phyloP scores from a whole-genome alignment of 202 grass and related monocot genomes.

The Zoysia matrella region DNA sequence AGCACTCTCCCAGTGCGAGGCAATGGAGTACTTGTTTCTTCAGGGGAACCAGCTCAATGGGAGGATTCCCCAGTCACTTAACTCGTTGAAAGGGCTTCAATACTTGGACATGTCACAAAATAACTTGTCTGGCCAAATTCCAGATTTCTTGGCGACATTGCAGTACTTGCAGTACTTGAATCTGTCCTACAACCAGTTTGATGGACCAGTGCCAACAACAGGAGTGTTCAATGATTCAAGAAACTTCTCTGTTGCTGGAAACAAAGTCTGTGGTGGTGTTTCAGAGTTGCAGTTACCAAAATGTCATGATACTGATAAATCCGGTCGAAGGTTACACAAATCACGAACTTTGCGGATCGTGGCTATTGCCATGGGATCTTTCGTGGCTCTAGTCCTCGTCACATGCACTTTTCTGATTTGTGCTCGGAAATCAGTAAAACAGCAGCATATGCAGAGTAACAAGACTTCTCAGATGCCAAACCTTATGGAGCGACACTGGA shows the following conservation, averaged over 20 bases:
- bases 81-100: slow-evolving; percentile 36
- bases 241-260: slow-evolving; percentile 42
- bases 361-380: slow-evolving; percentile 17
- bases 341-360: slow-evolving; percentile 27
- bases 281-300: slow-evolving; percentile 39
- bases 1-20: slow-evolving; percentile 32
- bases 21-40: slow-evolving; percentile 38
- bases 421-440: slow-evolving; percentile 10
- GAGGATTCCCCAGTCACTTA: slow-evolving; percentile 34
- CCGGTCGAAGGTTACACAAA: not conserved
- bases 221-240: slow-evolving; percentile 54
- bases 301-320: slow-evolving; percentile 25
- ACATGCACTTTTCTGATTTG: not conserved
- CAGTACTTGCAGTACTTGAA: slow-evolving; percentile 38
- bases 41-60: slow-evolving; percentile 43
- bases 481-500: slow-evolving; percentile 22
- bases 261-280: slow-evolving; percentile 51
- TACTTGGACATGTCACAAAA: slow-evolving; percentile 53
- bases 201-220: slow-evolving; percentile 45
- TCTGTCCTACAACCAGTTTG: slow-evolving; percentile 63
- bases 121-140: slow-evolving; percentile 53
- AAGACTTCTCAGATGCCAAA: not conserved
- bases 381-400: slow-evolving; percentile 1
- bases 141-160: slow-evolving; percentile 46
- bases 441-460: slow-evolving; percentile 14